Conservation (phyloP, 768 basidiomycete genomes). For the Leccinum arenicola region DNA sequence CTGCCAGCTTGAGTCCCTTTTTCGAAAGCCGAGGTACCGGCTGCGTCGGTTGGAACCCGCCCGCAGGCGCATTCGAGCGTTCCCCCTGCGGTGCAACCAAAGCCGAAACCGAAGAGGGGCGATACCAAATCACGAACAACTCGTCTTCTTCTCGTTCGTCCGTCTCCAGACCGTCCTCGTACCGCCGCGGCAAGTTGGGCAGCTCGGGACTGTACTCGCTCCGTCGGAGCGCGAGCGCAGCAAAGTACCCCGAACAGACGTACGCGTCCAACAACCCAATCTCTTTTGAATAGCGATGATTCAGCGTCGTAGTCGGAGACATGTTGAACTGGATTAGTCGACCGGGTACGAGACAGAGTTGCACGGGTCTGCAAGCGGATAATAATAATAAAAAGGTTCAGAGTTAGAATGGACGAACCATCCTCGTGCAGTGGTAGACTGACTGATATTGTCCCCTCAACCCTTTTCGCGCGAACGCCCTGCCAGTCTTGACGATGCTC, state of each 20-base stretch:
- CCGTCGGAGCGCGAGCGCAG: constrained; percentile 59
- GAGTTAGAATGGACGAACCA: background rate
- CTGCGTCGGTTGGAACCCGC: constrained; percentile 13
- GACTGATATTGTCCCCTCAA: constrained; percentile 77
- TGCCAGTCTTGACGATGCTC: constrained; percentile 69
- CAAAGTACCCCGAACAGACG: constrained; percentile 83
- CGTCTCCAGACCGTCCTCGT: constrained; percentile 86
- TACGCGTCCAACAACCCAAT: constrained; percentile 73
- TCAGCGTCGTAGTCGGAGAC: constrained; percentile 52
- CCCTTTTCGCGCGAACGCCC: constrained; percentile 69
- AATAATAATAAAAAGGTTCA: background rate
- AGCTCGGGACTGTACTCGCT: constrained; percentile 61
- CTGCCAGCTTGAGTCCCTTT: constrained; percentile 55
- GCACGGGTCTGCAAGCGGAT: constrained; percentile 49
- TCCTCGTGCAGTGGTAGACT: constrained; percentile 24
- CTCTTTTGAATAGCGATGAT: constrained; percentile 51
- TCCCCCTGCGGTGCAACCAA: background rate
- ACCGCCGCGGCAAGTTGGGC: constrained; percentile 61
- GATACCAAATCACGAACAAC: constrained; percentile 79
- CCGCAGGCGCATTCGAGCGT: constrained; percentile 20
- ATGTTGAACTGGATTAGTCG: constrained; percentile 72
- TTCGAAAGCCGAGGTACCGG: constrained; percentile 48
- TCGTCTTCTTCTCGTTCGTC: constrained; percentile 87
- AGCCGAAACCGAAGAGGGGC: constrained; percentile 31
- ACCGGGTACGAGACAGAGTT: constrained; percentile 74